These are phyloP conservation scores for Panellus pusillus DNA, from an alignment of 768 basidiomycete genomes.

Conservation along the genomic window DNA sequence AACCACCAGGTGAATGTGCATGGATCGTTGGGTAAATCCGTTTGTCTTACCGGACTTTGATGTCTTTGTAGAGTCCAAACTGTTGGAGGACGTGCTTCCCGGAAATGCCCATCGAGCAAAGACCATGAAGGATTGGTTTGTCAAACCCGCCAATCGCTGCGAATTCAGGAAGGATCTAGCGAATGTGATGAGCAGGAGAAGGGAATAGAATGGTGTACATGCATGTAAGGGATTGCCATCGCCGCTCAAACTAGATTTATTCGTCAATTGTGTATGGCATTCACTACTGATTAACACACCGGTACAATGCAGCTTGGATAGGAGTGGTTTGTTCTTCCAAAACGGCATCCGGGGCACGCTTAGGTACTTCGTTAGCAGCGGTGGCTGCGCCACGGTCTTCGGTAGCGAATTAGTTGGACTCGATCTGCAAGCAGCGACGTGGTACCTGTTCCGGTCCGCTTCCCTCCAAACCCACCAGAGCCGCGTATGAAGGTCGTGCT, in stretches of 20 bases:
- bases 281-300: constrained; percentile 45
- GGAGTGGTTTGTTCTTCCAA: constrained; percentile 84
- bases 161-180: constrained; percentile 87
- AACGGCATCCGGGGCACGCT: constrained; percentile 80
- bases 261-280: constrained; percentile 1
- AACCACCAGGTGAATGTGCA: not conserved
- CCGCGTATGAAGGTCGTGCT: constrained; percentile 91
- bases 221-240: constrained; percentile 92
- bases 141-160: constrained; percentile 95
- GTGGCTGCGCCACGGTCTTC: constrained; percentile 89
- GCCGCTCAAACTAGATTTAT: constrained; percentile 70
- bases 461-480: constrained; percentile 94
- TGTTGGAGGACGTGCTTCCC: constrained; percentile 90
- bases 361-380: constrained; percentile 77
- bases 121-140: constrained; percentile 84
- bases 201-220: constrained; percentile 28
- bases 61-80: constrained; percentile 85
- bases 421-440: not conserved
- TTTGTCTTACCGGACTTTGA: constrained; percentile 81
- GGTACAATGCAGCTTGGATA: constrained; percentile 90
- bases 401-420: not conserved
- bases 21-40: not conserved
- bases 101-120: constrained; percentile 91
- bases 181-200: not conserved
- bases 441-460: constrained; percentile 75